phyloP scores from a whole-genome alignment of 768 basidiomycete genomes.

The Hydnomerulius pinastri region DNA sequence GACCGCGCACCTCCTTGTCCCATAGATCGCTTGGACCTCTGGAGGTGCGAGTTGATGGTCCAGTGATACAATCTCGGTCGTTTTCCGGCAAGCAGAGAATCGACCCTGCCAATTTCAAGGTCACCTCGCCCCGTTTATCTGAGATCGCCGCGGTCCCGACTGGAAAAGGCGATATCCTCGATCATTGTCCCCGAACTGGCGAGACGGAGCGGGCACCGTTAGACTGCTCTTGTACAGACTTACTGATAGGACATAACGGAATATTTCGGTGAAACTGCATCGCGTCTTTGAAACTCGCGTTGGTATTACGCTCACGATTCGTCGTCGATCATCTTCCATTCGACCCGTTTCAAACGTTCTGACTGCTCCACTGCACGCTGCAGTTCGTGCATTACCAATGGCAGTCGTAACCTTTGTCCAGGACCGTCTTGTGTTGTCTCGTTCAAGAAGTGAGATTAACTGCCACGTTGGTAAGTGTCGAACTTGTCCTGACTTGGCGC shows the following conservation, averaged over 20 bases:
- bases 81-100: slow-evolving; percentile 14
- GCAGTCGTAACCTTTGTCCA: slow-evolving; percentile 8
- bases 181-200: slow-evolving; percentile 6
- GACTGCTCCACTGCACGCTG: slow-evolving; percentile 21
- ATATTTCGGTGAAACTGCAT: background rate
- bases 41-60: slow-evolving; percentile 11
- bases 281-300: no score
- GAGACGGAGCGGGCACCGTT: background rate
- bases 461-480: slow-evolving; percentile 15
- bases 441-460: slow-evolving; percentile 12
- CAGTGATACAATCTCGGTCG: slow-evolving; percentile 26
- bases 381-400: slow-evolving; percentile 17
- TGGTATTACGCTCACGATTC: background rate
- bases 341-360: slow-evolving; percentile 1
- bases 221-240: background rate
- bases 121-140: slow-evolving; percentile 12
- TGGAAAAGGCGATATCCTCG: slow-evolving; percentile 5
- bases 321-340: slow-evolving; percentile 9
- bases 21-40: slow-evolving; percentile 18
- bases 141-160: slow-evolving; percentile 19
- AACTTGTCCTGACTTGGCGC: slow-evolving; percentile 11
- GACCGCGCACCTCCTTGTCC: slow-evolving; percentile 15
- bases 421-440: slow-evolving; percentile 6
- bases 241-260: background rate
- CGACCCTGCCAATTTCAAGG: background rate